Evolutionary conservation across 2,329 filamentous ascomycete genomes (phyloP), one percentile per base, ranked within the genome.

Genomic region (Chaetomium sp.): DNA sequence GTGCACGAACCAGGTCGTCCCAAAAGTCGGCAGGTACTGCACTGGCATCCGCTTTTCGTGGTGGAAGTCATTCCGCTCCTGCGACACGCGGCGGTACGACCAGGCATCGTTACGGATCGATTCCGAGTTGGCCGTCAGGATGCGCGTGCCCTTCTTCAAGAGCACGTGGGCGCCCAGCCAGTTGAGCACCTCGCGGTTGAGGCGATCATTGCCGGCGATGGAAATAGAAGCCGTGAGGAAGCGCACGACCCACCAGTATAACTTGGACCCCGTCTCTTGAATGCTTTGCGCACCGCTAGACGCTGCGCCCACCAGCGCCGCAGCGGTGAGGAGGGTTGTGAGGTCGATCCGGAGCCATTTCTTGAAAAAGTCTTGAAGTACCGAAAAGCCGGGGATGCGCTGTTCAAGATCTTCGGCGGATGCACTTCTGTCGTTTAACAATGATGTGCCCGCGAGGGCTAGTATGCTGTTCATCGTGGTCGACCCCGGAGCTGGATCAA

Each of bases 211-310:
- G n/a, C 73, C 74, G 1, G 73, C 71, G 56, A 78, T 75, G 25
- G 75, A 77, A 21, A 78, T 74, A 4, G 76, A 75, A 2, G 77
- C 74, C 0, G 76, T 78, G 60, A 78, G 73, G 66, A 78, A 78
- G 2, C 73, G 70, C 2, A 76, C 73, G 4, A 77, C 68, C 72
- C 73, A 76, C 72, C 75, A 77, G 65, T 77, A 78, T 31, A 77
- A 16, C 64, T 74, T 74, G 21, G 69, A 65, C 1, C 70, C 71
- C 2, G 74, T 62, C 9, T 69, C 65, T n/a, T 72, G 72, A 5
- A 77, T 59, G 54, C 74, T 72, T 8, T 71, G 68, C 9, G 74
- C 66, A 1, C 74, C 75, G n/a, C 67, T 69, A 0, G 75, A 75
- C 1, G 76, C 70, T 3, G 75, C 73, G 21, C 75, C 76, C 57